phyloP scores from a whole-genome alignment of 2,329 filamentous ascomycete genomes.

The Cytospora paraplurivora region DNA sequence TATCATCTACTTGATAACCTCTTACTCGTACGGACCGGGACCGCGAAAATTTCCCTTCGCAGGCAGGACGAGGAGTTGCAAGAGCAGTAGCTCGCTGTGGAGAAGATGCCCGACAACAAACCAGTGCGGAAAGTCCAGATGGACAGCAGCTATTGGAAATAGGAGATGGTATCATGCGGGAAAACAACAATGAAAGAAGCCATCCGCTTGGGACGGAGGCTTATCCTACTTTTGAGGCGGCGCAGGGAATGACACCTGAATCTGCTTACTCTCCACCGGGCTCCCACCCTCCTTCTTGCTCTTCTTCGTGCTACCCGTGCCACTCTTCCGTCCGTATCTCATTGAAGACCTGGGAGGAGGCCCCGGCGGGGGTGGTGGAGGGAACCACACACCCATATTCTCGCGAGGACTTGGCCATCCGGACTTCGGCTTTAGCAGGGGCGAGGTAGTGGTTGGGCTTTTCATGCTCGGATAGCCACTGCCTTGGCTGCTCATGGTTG shows the following conservation, averaged over 20 bases:
- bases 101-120: too few relatives aligned
- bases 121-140: too few relatives aligned
- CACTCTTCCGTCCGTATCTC: conserved; percentile 13
- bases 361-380: conserved; percentile 29
- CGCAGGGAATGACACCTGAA: conserved; percentile 45
- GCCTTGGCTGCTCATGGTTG: conserved; percentile 28
- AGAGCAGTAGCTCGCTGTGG: too few relatives aligned
- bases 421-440: conserved; percentile 23
- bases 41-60: too few relatives aligned
- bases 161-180: too few relatives aligned
- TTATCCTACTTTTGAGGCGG: conserved; percentile 37
- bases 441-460: conserved; percentile 14
- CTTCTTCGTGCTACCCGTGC: conserved; percentile 6
- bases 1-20: too few relatives aligned
- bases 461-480: conserved; percentile 20
- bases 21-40: too few relatives aligned
- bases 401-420: conserved; percentile 25
- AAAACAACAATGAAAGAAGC: too few relatives aligned
- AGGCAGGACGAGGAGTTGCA: too few relatives aligned
- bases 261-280: conserved; percentile 41
- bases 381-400: conserved; percentile 18
- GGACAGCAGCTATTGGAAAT: too few relatives aligned
- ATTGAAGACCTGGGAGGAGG: conserved; percentile 17
- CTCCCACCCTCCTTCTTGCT: conserved; percentile 33
- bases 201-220: too few relatives aligned